Evolutionary conservation across 179 eudicot species (phyloP).

Genomic region (Camellia oleifera): DNA sequence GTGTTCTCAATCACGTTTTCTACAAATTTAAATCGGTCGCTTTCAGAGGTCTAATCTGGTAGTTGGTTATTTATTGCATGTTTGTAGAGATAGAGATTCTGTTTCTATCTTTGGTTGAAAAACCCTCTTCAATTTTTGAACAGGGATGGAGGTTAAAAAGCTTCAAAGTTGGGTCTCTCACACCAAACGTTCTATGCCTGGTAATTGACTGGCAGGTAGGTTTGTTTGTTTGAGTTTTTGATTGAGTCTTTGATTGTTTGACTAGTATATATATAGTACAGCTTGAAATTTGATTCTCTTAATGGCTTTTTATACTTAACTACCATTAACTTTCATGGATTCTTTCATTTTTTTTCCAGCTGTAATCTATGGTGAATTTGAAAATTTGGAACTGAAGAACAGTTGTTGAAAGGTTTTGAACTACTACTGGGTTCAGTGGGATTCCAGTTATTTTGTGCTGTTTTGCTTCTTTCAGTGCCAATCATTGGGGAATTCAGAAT

Average conservation of each 20-base stretch:
- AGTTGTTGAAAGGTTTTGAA: background rate
- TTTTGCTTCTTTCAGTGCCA: background rate
- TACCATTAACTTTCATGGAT: background rate
- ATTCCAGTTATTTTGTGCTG: background rate
- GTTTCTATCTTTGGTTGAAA: background rate
- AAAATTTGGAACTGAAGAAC: background rate
- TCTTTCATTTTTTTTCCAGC: background rate
- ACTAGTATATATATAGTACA: background rate
- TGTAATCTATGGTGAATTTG: background rate
- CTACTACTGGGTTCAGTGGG: background rate
- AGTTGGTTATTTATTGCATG: background rate
- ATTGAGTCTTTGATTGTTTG: background rate
- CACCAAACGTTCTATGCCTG: constrained; percentile 16
- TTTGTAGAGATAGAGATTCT: background rate
- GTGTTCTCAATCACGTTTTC: background rate
- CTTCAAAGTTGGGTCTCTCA: background rate
- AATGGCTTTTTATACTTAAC: background rate
- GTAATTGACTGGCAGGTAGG: constrained; percentile 19
- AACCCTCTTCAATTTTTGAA: background rate
- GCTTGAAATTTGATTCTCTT: background rate
- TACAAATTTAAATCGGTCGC: background rate
- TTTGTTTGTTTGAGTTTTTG: background rate
- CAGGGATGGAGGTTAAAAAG: background rate
- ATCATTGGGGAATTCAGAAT: background rate
- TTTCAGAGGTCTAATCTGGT: background rate